Conservation (phyloP, 2,329 filamentous ascomycete genomes). For the Aureobasidium sp. region DNA sequence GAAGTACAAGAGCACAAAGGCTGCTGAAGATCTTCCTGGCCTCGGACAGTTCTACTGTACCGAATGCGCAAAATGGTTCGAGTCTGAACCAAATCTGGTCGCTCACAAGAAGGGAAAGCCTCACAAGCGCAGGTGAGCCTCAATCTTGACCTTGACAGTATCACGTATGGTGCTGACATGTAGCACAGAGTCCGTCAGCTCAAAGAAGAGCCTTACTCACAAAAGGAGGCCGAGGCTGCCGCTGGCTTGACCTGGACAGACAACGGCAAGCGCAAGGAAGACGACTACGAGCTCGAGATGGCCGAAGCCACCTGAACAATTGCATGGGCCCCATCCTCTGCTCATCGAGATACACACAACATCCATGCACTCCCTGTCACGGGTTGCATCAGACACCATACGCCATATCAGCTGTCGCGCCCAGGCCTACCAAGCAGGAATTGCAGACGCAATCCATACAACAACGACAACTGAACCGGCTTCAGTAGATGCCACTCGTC, state of each 20-base stretch:
- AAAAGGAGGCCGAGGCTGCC: conserved; percentile 78
- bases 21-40: conserved; percentile 78
- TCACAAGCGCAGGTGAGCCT: conserved; percentile 73
- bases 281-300: conserved; percentile 11
- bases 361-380: not conserved
- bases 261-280: conserved; percentile 25
- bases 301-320: conserved; percentile 10
- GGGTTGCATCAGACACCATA: not conserved
- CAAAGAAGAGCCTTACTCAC: conserved; percentile 76
- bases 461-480: not conserved
- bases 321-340: not conserved
- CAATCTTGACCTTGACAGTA: not conserved
- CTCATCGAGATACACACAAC: not conserved
- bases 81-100: conserved; percentile 68
- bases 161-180: not conserved
- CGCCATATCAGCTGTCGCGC: not conserved
- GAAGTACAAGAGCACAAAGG: conserved; percentile 71
- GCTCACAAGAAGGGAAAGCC: conserved; percentile 80
- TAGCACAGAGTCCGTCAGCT: conserved; percentile 70
- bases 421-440: not conserved
- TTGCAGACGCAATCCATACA: not conserved
- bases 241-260: conserved; percentile 67
- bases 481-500: not conserved
- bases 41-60: conserved; percentile 82
- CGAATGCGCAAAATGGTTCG: conserved; percentile 95